These are phyloP conservation scores for Ganoderma lingzhi DNA, from an alignment of 1,284 basidiomycete genomes.

Conservation along the genomic window DNA sequence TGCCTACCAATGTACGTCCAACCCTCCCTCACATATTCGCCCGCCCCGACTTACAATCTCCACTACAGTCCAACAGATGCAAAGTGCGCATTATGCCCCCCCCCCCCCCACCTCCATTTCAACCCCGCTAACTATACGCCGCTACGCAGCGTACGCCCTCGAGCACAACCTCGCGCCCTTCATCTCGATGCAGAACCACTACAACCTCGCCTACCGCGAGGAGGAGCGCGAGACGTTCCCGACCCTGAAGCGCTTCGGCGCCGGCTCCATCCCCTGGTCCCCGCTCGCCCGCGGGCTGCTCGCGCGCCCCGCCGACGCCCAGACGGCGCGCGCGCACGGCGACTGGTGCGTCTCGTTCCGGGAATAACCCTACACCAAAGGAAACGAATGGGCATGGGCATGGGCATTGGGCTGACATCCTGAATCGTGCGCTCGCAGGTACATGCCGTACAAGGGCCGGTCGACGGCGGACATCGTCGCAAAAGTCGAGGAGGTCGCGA, in stretches of 20 bases:
- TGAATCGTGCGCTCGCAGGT: no score
- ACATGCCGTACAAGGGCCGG: constrained; percentile 1
- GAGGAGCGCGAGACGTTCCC: constrained; percentile 14
- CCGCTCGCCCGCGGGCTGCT: constrained; percentile 11
- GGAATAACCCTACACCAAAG: no score
- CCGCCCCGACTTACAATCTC: neutral
- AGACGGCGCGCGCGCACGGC: neutral
- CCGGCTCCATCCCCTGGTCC: constrained; percentile 13
- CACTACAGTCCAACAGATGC: constrained; percentile 44
- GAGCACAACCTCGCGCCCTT: constrained; percentile 53
- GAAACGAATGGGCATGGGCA: no score
- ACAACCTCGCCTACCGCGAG: constrained; percentile 12
- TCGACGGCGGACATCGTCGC: neutral
- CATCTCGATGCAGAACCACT: constrained; percentile 59
- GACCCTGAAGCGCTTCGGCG: neutral
- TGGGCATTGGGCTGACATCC: no score
- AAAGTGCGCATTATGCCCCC: neutral
- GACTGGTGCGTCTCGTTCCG: constrained; percentile 3
- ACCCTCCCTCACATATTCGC: neutral
- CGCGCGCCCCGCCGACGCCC: neutral
- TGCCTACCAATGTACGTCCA: constrained; percentile 50
- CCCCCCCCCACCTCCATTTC: neutral
- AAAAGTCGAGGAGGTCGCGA: neutral
- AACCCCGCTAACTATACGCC: neutral
- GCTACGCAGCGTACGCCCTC: constrained; percentile 40